Evolutionary conservation across 2,329 filamentous ascomycete species (phyloP), one percentile per base, ranked within the genome.

Genomic region (Colletotrichum horii): DNA sequence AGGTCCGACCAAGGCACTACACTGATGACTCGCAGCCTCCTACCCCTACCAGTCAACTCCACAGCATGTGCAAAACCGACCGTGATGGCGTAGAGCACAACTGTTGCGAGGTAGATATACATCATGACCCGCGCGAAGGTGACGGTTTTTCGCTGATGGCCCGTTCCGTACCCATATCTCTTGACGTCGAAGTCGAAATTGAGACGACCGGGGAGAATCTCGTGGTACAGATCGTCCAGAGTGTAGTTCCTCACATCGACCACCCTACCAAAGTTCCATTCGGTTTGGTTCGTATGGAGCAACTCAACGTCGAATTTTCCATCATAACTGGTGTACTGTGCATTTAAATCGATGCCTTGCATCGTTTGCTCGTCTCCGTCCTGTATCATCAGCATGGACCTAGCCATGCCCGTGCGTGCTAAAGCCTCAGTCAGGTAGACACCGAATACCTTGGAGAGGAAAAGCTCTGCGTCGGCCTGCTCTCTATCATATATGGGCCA

Each of bases 1-100:
- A 75, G 22, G n/a, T 75, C 73, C 6, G 55, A 19, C 73, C 73
- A 73, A 3, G 73, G 55, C 11, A 64, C 26, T 12, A 73, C 38
- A 8, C 73, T 73, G 30, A 43, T 24, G 3, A 72, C n/a, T 3
- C 48, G 68, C n/a, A 11, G 11, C 16, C 14, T 36, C 26, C 22
- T 28, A 15, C 15, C n/a, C 26, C 16, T 3, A 56, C 28, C 8
- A 0, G 60, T n/a, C 15, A 15, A 19, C 70, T 14, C 61, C n/a
- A 8, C 22, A 19, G 16, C 15, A 12, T 32, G 4, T 4, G 28
- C 8, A n/a, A 34, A 30, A 2, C 28, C 26, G 8, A 75, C 43
- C 22, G 14, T 24, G 8, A 24, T 3, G 7, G 28, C 52, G 7
- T 72, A 75, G 3, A 62, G 8, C 9, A 26, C 9, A 8, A 75